phyloP scores from a whole-genome alignment of 2,329 filamentous ascomycete species.

The Colletotrichum chrysophilum region DNA sequence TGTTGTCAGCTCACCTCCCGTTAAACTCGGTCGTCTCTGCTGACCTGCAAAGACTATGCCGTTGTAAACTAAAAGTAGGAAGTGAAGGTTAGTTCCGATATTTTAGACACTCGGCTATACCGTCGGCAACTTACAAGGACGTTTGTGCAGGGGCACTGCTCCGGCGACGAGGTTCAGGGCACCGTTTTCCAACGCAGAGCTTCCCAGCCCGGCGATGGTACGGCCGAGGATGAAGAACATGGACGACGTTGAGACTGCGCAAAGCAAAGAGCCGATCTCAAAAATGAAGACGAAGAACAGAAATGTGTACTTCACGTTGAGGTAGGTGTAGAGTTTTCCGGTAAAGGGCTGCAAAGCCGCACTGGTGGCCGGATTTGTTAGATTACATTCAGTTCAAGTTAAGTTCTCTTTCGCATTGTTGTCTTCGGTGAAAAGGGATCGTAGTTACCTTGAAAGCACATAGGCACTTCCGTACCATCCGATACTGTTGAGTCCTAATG shows the following conservation, averaged over 20 bases:
- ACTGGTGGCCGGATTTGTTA: not conserved
- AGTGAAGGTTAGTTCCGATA: not conserved
- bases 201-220: not conserved
- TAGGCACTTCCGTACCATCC: not conserved
- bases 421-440: accelerated
- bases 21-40: accelerated
- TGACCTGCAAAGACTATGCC: not conserved
- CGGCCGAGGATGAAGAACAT: not conserved
- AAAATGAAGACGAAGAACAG: not conserved
- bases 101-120: accelerated
- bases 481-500: not conserved
- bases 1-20: accelerated
- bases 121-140: not conserved
- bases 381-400: accelerated
- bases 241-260: not conserved
- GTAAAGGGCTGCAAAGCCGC: not conserved
- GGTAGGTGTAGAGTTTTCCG: not conserved
- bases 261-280: not conserved
- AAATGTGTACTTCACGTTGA: not conserved
- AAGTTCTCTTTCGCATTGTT: not conserved
- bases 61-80: not conserved
- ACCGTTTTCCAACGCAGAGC: not conserved
- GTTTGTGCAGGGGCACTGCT: not conserved
- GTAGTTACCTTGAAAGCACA: not conserved
- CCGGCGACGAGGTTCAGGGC: not conserved